A percentile compares a stretch with the other conserved stretches of the same genome.
phyloP scores from a whole-genome alignment of 2,329 filamentous ascomycete genomes.

The Teratosphaeria pseudoeucalypti region DNA sequence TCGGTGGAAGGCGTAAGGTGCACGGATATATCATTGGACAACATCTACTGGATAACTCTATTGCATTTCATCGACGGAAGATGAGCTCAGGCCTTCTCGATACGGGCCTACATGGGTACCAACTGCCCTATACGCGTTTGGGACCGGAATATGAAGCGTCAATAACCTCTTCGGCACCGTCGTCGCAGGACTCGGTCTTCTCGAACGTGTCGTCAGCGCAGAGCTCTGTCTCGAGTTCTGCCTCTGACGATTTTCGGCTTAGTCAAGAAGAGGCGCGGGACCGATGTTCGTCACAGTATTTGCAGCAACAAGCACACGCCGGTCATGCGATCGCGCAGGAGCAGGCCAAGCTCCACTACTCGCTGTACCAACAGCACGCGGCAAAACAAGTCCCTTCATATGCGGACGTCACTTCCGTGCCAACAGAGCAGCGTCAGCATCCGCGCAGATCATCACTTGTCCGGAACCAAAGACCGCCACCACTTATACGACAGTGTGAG shows the following conservation, averaged over 20 bases:
- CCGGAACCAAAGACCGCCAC: slow-evolving; percentile 54
- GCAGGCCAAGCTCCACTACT: slow-evolving; percentile 2
- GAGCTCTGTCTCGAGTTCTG: slow-evolving; percentile 46
- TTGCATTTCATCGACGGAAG: slow-evolving; percentile 9
- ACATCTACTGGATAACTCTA: slow-evolving; percentile 19
- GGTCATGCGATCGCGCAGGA: slow-evolving; percentile 1
- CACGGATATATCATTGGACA: slow-evolving; percentile 11
- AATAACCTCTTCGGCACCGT: slow-evolving; percentile 64
- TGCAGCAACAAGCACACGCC: slow-evolving; percentile 4
- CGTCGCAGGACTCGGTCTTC: slow-evolving; percentile 67
- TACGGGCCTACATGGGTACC: slow-evolving; percentile 19
- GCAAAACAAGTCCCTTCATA: slow-evolving; percentile 25
- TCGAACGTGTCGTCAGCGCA: slow-evolving; percentile 46
- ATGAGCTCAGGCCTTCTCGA: slow-evolving; percentile 17
- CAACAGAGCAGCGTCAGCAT: slow-evolving; percentile 53
- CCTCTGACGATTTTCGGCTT: slow-evolving; percentile 50
- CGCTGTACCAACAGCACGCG: neutral
- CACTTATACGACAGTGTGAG: slow-evolving; percentile 76
- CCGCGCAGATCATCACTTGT: slow-evolving; percentile 48
- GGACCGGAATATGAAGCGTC: slow-evolving; percentile 54
- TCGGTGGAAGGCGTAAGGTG: slow-evolving; percentile 21
- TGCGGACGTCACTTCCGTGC: slow-evolving; percentile 37
- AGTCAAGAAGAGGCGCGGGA: slow-evolving; percentile 22
- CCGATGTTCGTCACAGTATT: slow-evolving; percentile 14
- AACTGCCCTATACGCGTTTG: slow-evolving; percentile 25